A percentile compares a stretch with the other conserved stretches of the same genome.
Evolutionary conservation across 2,329 filamentous ascomycete genomes (phyloP).

Genomic region (Xylariomycetidae sp.): DNA sequence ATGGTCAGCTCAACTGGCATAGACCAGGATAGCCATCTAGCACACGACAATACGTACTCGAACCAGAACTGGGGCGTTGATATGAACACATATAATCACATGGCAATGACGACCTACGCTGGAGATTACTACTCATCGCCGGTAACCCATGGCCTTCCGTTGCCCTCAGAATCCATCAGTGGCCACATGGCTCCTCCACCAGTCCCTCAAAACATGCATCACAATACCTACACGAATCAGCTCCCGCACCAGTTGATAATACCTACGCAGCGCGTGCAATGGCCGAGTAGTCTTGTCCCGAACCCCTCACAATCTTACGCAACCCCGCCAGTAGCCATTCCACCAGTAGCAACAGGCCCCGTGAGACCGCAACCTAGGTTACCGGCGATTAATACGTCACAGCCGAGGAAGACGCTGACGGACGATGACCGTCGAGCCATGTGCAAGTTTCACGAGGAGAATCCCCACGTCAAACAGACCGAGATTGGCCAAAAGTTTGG

Average conservation of each 20-base stretch:
- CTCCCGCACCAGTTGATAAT: constrained; percentile 66
- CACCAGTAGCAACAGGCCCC: constrained; percentile 51
- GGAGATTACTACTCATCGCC: constrained; percentile 57
- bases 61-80: constrained; percentile 52
- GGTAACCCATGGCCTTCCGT: constrained; percentile 37
- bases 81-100: constrained; percentile 61
- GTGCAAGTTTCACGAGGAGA: constrained; percentile 89
- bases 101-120: constrained; percentile 65
- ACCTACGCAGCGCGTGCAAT: constrained; percentile 51
- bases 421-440: constrained; percentile 86
- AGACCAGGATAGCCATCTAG: constrained; percentile 42
- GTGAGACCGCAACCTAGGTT: constrained; percentile 49
- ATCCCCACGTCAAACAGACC: constrained; percentile 88
- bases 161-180: constrained; percentile 46
- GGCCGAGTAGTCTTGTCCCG: constrained; percentile 82
- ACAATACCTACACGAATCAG: constrained; percentile 39
- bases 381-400: constrained; percentile 50
- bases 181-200: constrained; percentile 54
- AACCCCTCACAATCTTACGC: constrained; percentile 60
- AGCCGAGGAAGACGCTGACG: constrained; percentile 81
- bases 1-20: constrained; percentile 41
- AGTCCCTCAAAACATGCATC: constrained; percentile 53
- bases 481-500: constrained; percentile 95
- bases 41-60: constrained; percentile 37
- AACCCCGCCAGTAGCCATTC: constrained; percentile 54